A percentile compares a stretch with the other conserved stretches of the same genome.
These are phyloP conservation scores for Moesziomyces sp. DNA, from an alignment of 1,284 basidiomycete genomes.

Conservation along the genomic window DNA sequence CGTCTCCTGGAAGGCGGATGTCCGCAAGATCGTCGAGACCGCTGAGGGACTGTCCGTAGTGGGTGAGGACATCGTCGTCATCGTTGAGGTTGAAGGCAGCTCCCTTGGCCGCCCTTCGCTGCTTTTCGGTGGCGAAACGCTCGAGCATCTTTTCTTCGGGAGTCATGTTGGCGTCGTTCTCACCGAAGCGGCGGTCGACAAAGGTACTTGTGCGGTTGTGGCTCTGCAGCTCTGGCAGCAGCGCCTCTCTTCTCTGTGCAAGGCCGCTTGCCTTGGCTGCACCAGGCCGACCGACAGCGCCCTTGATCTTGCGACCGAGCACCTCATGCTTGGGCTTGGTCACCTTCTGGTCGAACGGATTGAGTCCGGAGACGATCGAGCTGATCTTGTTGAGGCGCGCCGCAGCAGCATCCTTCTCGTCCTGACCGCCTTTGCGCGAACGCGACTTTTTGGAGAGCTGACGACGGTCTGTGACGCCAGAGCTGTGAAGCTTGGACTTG, in stretches of 20 bases:
- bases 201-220: slow-evolving; percentile 87
- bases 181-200: slow-evolving; percentile 93
- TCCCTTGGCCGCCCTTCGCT: slow-evolving; percentile 74
- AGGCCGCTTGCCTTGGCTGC: slow-evolving; percentile 88
- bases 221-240: slow-evolving; percentile 82
- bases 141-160: slow-evolving; percentile 97
- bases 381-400: slow-evolving; percentile 74
- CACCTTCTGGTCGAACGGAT: slow-evolving; percentile 81
- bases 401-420: slow-evolving; percentile 67
- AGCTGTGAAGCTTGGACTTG: slow-evolving; percentile 56
- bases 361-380: slow-evolving; percentile 84
- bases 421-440: slow-evolving; percentile 71
- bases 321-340: slow-evolving; percentile 84
- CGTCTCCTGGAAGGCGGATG: slow-evolving; percentile 66
- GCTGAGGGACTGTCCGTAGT: slow-evolving; percentile 88
- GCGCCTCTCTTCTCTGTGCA: slow-evolving; percentile 77
- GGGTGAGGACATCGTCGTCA: slow-evolving; percentile 75
- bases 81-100: slow-evolving; percentile 88
- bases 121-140: slow-evolving; percentile 85
- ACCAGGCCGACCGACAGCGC: slow-evolving; percentile 82
- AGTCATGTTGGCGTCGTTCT: slow-evolving; percentile 88
- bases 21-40: slow-evolving; percentile 88
- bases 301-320: slow-evolving; percentile 85
- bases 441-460: slow-evolving; percentile 56
- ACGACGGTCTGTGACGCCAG: slow-evolving; percentile 59